These are phyloP conservation scores for Elymus sibiricus DNA, from an alignment of 176 grass and related monocot genomes.

Conservation along the genomic window DNA sequence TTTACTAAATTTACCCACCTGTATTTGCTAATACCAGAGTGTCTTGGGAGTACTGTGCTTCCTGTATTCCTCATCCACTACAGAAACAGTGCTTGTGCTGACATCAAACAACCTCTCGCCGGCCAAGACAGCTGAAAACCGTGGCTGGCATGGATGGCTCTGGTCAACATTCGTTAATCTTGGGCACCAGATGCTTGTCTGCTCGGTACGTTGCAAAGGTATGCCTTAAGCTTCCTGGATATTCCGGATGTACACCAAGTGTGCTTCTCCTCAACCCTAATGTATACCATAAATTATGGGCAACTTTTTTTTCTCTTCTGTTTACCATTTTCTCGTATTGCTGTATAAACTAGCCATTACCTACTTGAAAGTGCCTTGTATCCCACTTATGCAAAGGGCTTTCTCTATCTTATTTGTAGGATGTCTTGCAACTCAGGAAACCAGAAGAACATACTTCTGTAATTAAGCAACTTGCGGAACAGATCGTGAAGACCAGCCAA, in stretches of 20 bases:
- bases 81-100: constrained; percentile 59
- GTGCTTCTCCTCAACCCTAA: constrained; percentile 94
- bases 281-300: too few relatives aligned
- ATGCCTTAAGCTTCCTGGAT: constrained; percentile 80
- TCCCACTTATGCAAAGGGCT: not conserved
- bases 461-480: constrained; percentile 71
- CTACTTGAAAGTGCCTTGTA: not conserved
- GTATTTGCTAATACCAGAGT: constrained; percentile 28
- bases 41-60: constrained; percentile 69
- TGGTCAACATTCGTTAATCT: constrained; percentile 93
- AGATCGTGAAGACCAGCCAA: constrained; percentile 94
- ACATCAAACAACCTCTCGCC: constrained; percentile 58
- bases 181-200: constrained; percentile 92
- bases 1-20: not conserved
- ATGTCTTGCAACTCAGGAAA: constrained; percentile 80
- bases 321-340: not conserved
- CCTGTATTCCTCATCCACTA: constrained; percentile 72
- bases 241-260: constrained; percentile 84
- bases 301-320: not conserved
- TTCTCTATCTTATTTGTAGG: constrained; percentile 44
- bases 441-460: constrained; percentile 61
- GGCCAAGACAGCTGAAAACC: constrained; percentile 72
- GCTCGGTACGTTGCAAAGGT: constrained; percentile 63
- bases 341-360: not conserved
- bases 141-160: constrained; percentile 74